Base-by-base conservation (phyloP, 1,139 yeast species). In the Schwanniomyces etchellsii region DNA sequence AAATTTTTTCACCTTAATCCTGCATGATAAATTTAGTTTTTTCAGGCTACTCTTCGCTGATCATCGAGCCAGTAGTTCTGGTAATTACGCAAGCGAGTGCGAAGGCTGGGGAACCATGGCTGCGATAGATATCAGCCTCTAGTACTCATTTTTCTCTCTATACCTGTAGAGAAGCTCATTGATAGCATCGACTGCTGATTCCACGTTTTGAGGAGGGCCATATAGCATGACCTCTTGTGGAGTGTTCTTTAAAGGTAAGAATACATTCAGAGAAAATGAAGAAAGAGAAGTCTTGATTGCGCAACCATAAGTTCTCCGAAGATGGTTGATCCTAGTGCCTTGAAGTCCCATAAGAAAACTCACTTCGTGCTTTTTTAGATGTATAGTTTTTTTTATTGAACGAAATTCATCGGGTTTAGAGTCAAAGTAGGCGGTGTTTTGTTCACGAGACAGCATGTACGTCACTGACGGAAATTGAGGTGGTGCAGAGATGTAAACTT, bases 301-400 rank as follows among this genome's bases (percentile, higher is more conserved):
- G 37, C 65, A 60, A 5, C 48, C 49, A n/a, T 60, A 42, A 16
- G 42, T 40, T n/a, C 42, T 30, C 28, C 64, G 40, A 11, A 60
- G 55, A 5, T 40, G 31, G 30, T 43, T 42, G 9, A 61, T 43
- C 27, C 57, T 36, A 1, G 34, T 30, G 1, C 63, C 65, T 12
- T 50, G 45, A 16, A 40, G 37, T 3, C 67, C 66, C 17, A 61
- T 44, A 3, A 60, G 35, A 14, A 47, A 48, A n/a, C 55, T 47
- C 1, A 59, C 60, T 34, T 60, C 58, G 10, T 43, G 43, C 31
- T 52, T 32, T 16, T 28, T 28, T 10, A 32, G 20, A 18, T 11
- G 29, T 9, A 32, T 5, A 7, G 13, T 14, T 21, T 20, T 20
- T 11, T 25, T 23, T 9, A n/a, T n/a, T n/a, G n/a, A n/a, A n/a